Percentiles rank a stretch among this genome's conserved stretches.
These are phyloP conservation scores for Xylaria sp. DNA, from an alignment of 2,329 filamentous ascomycete genomes.

Conservation along the genomic window DNA sequence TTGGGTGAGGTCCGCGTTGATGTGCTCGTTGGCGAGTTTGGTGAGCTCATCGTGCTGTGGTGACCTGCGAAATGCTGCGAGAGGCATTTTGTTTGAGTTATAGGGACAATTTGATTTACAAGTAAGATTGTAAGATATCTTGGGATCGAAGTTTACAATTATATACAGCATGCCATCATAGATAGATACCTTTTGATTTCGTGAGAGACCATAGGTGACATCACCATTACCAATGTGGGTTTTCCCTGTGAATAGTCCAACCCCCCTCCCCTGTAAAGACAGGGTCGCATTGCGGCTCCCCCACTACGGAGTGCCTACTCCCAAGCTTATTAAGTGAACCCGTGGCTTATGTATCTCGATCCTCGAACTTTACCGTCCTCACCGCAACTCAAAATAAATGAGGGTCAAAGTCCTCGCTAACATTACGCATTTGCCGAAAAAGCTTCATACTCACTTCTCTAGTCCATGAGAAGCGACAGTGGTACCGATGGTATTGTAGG, in stretches of 20 bases:
- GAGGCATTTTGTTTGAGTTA: slow-evolving; percentile 34
- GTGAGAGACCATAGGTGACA: too few species aligned
- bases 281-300: background rate
- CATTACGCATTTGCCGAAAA: background rate
- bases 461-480: background rate
- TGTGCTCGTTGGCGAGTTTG: slow-evolving; percentile 61
- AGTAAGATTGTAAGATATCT: background rate
- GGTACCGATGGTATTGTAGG: background rate
- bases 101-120: too few species aligned
- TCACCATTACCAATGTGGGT: slow-evolving; percentile 10
- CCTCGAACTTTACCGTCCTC: background rate
- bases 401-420: background rate
- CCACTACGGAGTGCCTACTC: background rate
- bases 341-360: background rate
- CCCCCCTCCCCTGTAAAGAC: background rate
- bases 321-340: too few species aligned
- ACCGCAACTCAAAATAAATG: background rate
- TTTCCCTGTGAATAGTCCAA: background rate
- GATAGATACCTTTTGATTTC: too few species aligned
- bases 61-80: slow-evolving; percentile 45
- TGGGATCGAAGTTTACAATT: slow-evolving; percentile 10
- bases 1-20: slow-evolving; percentile 58
- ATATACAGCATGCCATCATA: too few species aligned
- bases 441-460: background rate
- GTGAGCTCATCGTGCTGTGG: slow-evolving; percentile 54